Percentiles rank a stretch among this genome's conserved stretches.
Evolutionary conservation across 345 rosid genomes (phyloP).

Genomic region (Rhodamnia argentea): DNA sequence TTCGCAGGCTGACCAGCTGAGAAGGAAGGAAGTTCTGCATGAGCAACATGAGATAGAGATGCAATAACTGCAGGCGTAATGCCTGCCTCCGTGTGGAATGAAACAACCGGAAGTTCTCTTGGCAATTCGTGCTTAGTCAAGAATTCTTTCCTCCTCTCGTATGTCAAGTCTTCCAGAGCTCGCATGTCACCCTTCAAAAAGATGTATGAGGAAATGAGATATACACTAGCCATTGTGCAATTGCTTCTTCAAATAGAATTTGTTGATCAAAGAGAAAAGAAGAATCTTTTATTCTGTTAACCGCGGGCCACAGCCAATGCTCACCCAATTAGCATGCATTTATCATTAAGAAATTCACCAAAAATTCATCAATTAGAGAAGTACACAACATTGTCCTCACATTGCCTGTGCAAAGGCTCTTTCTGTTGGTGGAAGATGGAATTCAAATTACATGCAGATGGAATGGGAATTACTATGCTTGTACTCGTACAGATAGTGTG

Average conservation of each 20-base stretch:
- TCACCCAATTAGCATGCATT: background rate
- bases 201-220: background rate
- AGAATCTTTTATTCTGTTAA: background rate
- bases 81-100: conserved; percentile 88
- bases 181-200: conserved; percentile 72
- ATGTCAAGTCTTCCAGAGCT: conserved; percentile 93
- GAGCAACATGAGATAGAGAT: conserved; percentile 79
- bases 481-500: background rate
- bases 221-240: background rate
- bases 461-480: background rate
- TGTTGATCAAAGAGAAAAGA: background rate
- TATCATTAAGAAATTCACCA: background rate
- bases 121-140: conserved; percentile 65
- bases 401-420: background rate
- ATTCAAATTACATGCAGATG: background rate
- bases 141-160: conserved; percentile 77
- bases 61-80: conserved; percentile 72
- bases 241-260: background rate
- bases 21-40: conserved; percentile 68
- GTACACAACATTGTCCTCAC: background rate
- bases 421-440: background rate
- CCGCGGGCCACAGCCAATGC: background rate
- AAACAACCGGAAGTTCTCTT: conserved; percentile 68
- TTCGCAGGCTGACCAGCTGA: conserved; percentile 43
- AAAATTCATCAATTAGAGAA: background rate